These are phyloP conservation scores for Rhizodiscina lignyota DNA, from an alignment of 495 filamentous ascomycete genomes.

Conservation along the genomic window DNA sequence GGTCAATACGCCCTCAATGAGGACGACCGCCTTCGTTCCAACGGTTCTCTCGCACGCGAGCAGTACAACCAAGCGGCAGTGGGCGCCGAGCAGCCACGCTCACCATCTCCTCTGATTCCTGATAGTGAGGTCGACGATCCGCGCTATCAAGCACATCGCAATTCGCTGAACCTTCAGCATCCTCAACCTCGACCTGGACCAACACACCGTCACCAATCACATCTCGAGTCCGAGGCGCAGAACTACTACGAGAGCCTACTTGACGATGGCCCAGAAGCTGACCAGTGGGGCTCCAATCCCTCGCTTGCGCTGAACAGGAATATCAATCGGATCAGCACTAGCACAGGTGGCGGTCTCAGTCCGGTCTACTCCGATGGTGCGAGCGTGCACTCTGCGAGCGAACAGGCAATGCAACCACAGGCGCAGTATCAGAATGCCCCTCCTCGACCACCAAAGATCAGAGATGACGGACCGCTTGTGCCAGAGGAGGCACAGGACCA, in stretches of 20 bases:
- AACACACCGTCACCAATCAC: conserved; percentile 63
- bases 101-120: conserved; percentile 45
- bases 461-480: conserved; percentile 20
- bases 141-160: conserved; percentile 80
- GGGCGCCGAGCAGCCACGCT: conserved; percentile 14
- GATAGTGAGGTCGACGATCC: conserved; percentile 54
- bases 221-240: conserved; percentile 64
- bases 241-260: conserved; percentile 32
- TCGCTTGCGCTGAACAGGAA: conserved; percentile 17
- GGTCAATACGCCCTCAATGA: conserved; percentile 47
- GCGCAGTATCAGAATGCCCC: no score
- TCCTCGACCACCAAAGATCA: conserved; percentile 11
- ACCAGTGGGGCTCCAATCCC: conserved; percentile 45
- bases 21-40: conserved; percentile 56
- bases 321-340: conserved; percentile 19
- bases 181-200: conserved; percentile 77
- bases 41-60: conserved; percentile 35
- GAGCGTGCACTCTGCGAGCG: conserved; percentile 9
- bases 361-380: conserved; percentile 11
- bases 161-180: conserved; percentile 77
- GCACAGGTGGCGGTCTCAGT: conserved; percentile 7
- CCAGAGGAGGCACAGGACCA: conserved; percentile 12
- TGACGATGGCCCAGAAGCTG: conserved; percentile 11
- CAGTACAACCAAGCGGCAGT: not conserved
- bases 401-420: no score